Base-by-base conservation (phyloP, 1,284 basidiomycete species). In the Ceratobasidium sp. region DNA sequence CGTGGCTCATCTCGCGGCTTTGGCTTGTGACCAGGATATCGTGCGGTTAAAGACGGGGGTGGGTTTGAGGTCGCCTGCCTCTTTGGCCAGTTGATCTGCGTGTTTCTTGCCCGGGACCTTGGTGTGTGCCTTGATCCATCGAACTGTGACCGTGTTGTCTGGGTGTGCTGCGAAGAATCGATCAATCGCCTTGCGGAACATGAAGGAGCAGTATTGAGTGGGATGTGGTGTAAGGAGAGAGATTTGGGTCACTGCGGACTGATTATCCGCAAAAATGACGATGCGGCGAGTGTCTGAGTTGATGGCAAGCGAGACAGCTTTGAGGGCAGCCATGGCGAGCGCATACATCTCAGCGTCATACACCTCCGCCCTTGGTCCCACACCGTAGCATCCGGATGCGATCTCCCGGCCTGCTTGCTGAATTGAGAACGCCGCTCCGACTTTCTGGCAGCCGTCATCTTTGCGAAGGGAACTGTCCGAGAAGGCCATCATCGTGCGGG, bases 271-370 rank as follows among this genome's bases (percentile, higher is more conserved):
- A 10, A 25, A 45, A 12, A 60, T 42, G 25, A 32, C 27, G 55
- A 57, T 57, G 17, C 13, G 22, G 13, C 20, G 10, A 7, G 38
- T 17, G 10, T 40, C 10, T 8, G 17, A 8, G 8, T 40, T 8
- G 10, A 8, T 17, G 38, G 38, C 38, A 8, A 40, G 8, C 8
- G 10, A 17, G 38, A 17, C 38, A 8, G 38, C 38, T 25, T 25
- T 52, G 45, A 10, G 7, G 8, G 43, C 40, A 17, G 40, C n/a
- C 10, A 45, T 43, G 27, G 56, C 56, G 13, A 58, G 38, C 17
- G 40, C 56, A 3, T 13, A 3, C 56, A 58, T 58, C 32, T 58
- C 56, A 20, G 56, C 56, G 27, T 58, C 56, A 22, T 25, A 58
- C 6, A 58, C 17, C 12, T 58, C 29, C 3, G 56, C 5, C 3